Percentiles rank a stretch among this genome's conserved stretches.
phyloP scores from a whole-genome alignment of 148 eudicot species.

The Rhododendron williamsianum region DNA sequence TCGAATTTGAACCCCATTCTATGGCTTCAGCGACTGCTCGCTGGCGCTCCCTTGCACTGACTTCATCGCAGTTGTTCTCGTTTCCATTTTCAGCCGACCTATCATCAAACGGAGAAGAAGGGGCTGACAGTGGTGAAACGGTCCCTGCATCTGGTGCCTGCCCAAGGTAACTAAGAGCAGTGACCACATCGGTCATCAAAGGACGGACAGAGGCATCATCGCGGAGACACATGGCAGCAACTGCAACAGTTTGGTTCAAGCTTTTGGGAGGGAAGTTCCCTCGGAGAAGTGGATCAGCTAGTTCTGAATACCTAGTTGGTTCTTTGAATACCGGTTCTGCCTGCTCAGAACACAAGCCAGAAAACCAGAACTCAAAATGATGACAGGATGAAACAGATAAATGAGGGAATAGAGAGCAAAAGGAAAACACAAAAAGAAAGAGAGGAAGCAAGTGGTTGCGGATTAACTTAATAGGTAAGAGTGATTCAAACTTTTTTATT shows the following conservation, averaged over 20 bases:
- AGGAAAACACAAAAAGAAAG: background rate
- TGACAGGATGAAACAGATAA: background rate
- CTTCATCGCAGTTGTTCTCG: constrained; percentile 14
- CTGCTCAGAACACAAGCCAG: constrained; percentile 25
- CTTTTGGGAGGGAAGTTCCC: constrained; percentile 47
- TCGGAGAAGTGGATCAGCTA: constrained; percentile 60
- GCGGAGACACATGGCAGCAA: constrained; percentile 82
- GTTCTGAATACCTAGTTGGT: constrained; percentile 39
- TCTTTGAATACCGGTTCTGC: constrained; percentile 66
- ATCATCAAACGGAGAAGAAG: constrained; percentile 24
- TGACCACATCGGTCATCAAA: constrained; percentile 67
- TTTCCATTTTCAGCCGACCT: background rate
- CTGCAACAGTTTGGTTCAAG: constrained; percentile 67
- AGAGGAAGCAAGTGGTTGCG: background rate
- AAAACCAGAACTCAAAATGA: background rate
- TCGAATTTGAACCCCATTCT: constrained; percentile 61
- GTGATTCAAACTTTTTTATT: background rate
- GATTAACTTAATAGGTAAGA: background rate
- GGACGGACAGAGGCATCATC: constrained; percentile 70
- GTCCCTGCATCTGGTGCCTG: constrained; percentile 6
- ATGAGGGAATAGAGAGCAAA: background rate
- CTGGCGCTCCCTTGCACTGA: constrained; percentile 35
- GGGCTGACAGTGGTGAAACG: constrained; percentile 22
- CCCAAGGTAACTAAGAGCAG: constrained; percentile 59
- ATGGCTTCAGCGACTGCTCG: constrained; percentile 70